Conservation (phyloP, 225 moss, liverwort and hornwort species). For the Neckera pumila region DNA sequence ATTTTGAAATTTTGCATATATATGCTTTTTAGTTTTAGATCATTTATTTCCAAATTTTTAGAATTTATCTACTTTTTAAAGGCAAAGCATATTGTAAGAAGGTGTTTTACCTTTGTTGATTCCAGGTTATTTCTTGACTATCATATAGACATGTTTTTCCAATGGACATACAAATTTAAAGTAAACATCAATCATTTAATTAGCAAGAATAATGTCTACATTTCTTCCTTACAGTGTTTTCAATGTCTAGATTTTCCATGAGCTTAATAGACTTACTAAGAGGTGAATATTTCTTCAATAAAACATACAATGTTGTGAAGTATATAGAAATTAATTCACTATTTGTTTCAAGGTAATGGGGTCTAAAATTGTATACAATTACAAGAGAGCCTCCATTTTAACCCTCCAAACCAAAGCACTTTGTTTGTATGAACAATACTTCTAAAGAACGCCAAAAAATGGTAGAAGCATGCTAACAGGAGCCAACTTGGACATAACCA, state of each 20-base stretch:
- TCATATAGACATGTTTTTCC: background rate
- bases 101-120: background rate
- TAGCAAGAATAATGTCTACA: background rate
- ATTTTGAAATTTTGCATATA: background rate
- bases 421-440: accelerated
- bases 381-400: background rate
- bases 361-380: background rate
- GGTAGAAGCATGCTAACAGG: no score
- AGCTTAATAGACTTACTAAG: background rate
- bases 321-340: background rate
- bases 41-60: background rate
- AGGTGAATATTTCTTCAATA: background rate
- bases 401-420: background rate
- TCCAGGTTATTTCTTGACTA: no score
- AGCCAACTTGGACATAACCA: no score
- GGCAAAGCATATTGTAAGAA: background rate
- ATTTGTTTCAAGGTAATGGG: background rate
- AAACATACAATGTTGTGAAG: background rate
- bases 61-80: background rate
- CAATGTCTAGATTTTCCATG: background rate
- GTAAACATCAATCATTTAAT: background rate
- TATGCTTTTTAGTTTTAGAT: background rate
- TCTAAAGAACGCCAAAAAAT: background rate
- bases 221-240: background rate
- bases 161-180: background rate